Percentiles rank a stretch among this genome's conserved stretches.
These are phyloP conservation scores for carrot (Daucus carota) DNA, from an alignment of 129 eudicot species.

Conservation along the genomic window DNA sequence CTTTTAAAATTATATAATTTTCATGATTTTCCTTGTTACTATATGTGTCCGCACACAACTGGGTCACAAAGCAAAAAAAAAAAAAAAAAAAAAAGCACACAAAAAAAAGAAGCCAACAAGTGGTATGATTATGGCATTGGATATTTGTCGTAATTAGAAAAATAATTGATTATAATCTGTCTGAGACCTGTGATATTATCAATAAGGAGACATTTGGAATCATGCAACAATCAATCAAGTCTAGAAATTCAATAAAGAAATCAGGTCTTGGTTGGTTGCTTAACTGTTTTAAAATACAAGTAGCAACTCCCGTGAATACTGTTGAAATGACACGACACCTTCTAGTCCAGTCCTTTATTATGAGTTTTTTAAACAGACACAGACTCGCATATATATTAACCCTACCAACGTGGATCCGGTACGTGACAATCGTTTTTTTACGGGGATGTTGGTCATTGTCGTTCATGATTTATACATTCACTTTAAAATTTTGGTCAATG, in stretches of 20 bases:
- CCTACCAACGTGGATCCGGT: too few relatives aligned
- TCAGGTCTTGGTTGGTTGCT: constrained; percentile 5
- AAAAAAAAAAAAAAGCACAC: too few relatives aligned
- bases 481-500: too few relatives aligned
- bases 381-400: neutral
- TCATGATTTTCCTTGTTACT: too few relatives aligned
- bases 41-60: too few relatives aligned
- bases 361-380: neutral
- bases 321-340: constrained; percentile 1
- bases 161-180: neutral
- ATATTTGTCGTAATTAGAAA: neutral
- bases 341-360: neutral
- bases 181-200: neutral
- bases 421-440: too few relatives aligned
- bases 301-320: constrained; percentile 12
- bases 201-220: constrained; percentile 15
- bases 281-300: constrained; percentile 4
- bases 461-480: too few relatives aligned
- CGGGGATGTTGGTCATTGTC: too few relatives aligned
- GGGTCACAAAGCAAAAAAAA: too few relatives aligned
- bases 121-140: neutral
- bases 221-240: constrained; percentile 12
- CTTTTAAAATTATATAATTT: too few relatives aligned
- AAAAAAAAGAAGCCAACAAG: too few relatives aligned
- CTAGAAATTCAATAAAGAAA: neutral